Evolutionary conservation across 805 yeast genomes (phyloP).

Genomic region (Candida rishiriensis): DNA sequence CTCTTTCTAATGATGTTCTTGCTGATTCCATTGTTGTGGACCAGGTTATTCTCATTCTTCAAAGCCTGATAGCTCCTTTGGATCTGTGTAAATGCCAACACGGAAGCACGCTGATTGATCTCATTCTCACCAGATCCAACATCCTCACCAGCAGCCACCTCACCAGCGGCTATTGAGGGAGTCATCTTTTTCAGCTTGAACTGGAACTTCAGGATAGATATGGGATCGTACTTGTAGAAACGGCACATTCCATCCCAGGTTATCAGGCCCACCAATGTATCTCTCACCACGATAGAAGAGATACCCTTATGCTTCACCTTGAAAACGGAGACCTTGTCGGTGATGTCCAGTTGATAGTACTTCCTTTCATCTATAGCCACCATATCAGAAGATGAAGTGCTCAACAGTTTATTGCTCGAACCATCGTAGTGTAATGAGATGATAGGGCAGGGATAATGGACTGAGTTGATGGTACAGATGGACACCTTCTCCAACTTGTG

Average conservation of each 20-base stretch:
- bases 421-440: conserved; percentile 36
- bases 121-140: conserved; percentile 1
- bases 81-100: conserved; percentile 16
- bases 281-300: conserved; percentile 22
- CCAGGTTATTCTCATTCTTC: conserved; percentile 6
- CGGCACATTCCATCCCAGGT: conserved; percentile 52
- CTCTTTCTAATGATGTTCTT: conserved; percentile 29
- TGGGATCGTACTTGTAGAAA: conserved; percentile 25
- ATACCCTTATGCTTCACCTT: conserved; percentile 36
- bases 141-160: conserved; percentile 3
- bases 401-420: conserved; percentile 25
- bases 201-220: conserved; percentile 12
- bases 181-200: conserved; percentile 23
- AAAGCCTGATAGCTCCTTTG: conserved; percentile 17
- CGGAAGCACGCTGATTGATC: conserved; percentile 18
- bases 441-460: conserved; percentile 54
- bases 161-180: conserved; percentile 23
- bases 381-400: conserved; percentile 47
- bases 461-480: conserved; percentile 18
- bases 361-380: conserved; percentile 27
- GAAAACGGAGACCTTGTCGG: conserved; percentile 3
- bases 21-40: conserved; percentile 27
- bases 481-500: conserved; percentile 14
- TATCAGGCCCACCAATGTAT: conserved; percentile 30
- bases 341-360: conserved; percentile 2